These are phyloP conservation scores for Dittrichia graveolens DNA, from an alignment of 129 eudicot genomes.

Conservation along the genomic window DNA sequence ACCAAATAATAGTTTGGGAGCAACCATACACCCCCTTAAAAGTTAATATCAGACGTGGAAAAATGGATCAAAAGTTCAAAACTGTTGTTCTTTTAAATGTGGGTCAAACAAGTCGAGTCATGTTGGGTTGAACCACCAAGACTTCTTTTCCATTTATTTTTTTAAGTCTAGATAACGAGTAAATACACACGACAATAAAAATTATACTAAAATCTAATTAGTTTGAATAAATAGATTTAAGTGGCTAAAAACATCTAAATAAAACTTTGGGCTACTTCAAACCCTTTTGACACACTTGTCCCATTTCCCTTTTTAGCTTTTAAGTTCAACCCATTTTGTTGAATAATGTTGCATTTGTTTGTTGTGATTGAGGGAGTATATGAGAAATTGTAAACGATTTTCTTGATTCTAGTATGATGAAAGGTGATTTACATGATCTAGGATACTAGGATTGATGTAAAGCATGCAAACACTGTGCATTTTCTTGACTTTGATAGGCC, in stretches of 20 bases:
- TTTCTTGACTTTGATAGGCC: constrained; percentile 86
- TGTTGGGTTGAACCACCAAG: neutral
- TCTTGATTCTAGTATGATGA: constrained; percentile 35
- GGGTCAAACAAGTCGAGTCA: neutral
- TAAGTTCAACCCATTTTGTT: neutral
- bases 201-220: neutral
- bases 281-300: neutral
- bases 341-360: constrained; percentile 12
- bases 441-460: constrained; percentile 72
- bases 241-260: neutral
- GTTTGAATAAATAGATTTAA: neutral
- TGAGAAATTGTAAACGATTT: constrained; percentile 18
- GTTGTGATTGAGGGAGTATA: constrained; percentile 1
- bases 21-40: too few species aligned
- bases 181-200: neutral
- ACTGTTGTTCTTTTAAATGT: neutral
- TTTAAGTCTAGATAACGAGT: neutral
- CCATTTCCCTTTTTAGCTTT: neutral
- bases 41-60: too few species aligned
- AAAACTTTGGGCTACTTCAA: neutral
- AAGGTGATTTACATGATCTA: constrained; percentile 82
- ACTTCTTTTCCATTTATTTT: neutral
- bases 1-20: too few species aligned
- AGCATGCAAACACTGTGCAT: constrained; percentile 98
- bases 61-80: neutral